A percentile compares a stretch with the other conserved stretches of the same genome.
Conservation (phyloP, 2,329 filamentous ascomycete genomes). For the Fusarium keratoplasticum region DNA sequence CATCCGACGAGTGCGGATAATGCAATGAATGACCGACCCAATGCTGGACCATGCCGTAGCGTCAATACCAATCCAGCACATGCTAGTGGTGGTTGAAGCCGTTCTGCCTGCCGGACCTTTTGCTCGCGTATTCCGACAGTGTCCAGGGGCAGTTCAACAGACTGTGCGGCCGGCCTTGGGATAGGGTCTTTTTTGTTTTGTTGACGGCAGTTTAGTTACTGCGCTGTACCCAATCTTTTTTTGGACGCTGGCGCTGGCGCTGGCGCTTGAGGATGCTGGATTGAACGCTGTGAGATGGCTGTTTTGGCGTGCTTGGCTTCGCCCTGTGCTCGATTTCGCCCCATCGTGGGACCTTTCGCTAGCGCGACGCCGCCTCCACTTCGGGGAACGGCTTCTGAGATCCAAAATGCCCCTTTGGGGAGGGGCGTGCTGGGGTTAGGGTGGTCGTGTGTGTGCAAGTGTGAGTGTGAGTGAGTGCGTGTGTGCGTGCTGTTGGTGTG, state of each 20-base stretch:
- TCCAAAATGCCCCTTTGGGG: conserved; percentile 18
- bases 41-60: conserved; percentile 12
- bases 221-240: neutral
- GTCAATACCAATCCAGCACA: conserved; percentile 19
- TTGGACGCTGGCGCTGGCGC: neutral
- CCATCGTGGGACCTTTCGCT: conserved; percentile 27
- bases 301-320: conserved; percentile 33
- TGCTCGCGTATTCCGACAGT: conserved; percentile 23
- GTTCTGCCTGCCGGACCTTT: conserved; percentile 19
- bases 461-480: conserved; percentile 3
- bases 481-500: conserved; percentile 8
- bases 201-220: neutral
- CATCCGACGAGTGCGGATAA: conserved; percentile 34
- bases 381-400: conserved; percentile 32
- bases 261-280: conserved; percentile 9
- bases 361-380: conserved; percentile 38
- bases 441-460: conserved; percentile 1
- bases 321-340: conserved; percentile 21
- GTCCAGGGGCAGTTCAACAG: conserved; percentile 5
- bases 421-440: conserved; percentile 1
- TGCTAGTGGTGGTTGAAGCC: conserved; percentile 19
- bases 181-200: neutral
- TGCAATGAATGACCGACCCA: conserved; percentile 10
- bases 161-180: conserved; percentile 11
- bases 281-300: conserved; percentile 23